phyloP scores from a whole-genome alignment of 2,329 filamentous ascomycete genomes.

The Phialemonium atrogriseum region DNA sequence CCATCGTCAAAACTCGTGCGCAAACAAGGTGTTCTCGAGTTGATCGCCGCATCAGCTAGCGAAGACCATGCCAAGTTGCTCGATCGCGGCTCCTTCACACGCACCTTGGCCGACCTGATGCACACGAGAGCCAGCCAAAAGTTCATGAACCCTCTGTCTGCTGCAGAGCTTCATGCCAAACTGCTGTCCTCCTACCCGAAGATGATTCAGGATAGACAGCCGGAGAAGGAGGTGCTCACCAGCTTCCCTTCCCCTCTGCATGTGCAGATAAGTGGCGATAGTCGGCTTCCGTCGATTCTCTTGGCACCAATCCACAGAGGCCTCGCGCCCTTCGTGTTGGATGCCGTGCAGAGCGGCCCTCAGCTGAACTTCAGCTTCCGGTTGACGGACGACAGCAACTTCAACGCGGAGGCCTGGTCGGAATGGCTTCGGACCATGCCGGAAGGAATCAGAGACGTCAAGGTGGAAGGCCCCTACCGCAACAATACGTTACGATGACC shows the following conservation, averaged over 20 bases:
- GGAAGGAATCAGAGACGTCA: slow-evolving; percentile 46
- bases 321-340: slow-evolving; percentile 31
- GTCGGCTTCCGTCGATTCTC: slow-evolving; percentile 46
- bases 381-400: slow-evolving; percentile 39
- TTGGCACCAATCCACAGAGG: slow-evolving; percentile 39
- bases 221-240: slow-evolving; percentile 36
- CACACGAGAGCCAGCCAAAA: slow-evolving; percentile 36
- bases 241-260: slow-evolving; percentile 46
- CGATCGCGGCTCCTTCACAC: slow-evolving; percentile 44
- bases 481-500: slow-evolving; percentile 28
- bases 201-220: slow-evolving; percentile 40
- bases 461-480: slow-evolving; percentile 42
- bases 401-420: slow-evolving; percentile 45
- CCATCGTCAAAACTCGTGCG: slow-evolving; percentile 44
- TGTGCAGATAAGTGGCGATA: slow-evolving; percentile 45
- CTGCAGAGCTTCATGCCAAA: slow-evolving; percentile 44
- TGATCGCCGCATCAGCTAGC: slow-evolving; percentile 46
- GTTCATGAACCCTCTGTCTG: slow-evolving; percentile 35
- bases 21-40: slow-evolving; percentile 44
- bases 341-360: slow-evolving; percentile 23
- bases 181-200: slow-evolving; percentile 44
- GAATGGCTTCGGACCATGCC: slow-evolving; percentile 53
- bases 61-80: slow-evolving; percentile 40
- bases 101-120: slow-evolving; percentile 39
- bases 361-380: slow-evolving; percentile 43